A percentile compares a stretch with the other conserved stretches of the same genome.
Evolutionary conservation across 2,329 filamentous ascomycete genomes (phyloP).

Genomic region (Diaporthe longicolla): DNA sequence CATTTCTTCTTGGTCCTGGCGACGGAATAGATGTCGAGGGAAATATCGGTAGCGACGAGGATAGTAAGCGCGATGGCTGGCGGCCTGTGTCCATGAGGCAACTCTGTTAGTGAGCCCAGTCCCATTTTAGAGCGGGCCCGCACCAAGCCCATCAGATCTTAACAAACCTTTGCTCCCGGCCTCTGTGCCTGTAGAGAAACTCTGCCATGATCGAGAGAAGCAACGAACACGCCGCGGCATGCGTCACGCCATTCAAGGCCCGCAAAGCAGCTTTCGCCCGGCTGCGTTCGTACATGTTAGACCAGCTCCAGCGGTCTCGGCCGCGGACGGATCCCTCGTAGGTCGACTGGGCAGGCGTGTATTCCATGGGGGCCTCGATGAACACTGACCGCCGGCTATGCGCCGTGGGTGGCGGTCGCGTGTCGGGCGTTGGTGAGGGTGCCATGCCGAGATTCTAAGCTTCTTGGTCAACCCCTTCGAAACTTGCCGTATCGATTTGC

Average conservation of each 20-base stretch:
- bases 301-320: constrained; percentile 28
- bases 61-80: constrained; percentile 51
- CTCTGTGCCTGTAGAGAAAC: constrained; percentile 30
- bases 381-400: constrained; percentile 46
- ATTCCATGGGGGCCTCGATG: constrained; percentile 48
- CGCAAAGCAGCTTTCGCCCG: constrained; percentile 36
- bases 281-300: constrained; percentile 3
- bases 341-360: constrained; percentile 48
- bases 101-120: constrained; percentile 1
- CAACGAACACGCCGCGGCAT: constrained; percentile 43
- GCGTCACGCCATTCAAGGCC: constrained; percentile 41
- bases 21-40: constrained; percentile 55
- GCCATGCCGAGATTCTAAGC: constrained; percentile 13
- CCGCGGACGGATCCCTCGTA: constrained; percentile 43
- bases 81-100: constrained; percentile 44
- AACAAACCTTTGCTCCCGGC: constrained; percentile 34
- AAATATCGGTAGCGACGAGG: constrained; percentile 52
- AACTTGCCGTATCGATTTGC: constrained; percentile 9
- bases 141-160: constrained; percentile 21
- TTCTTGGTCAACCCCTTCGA: constrained; percentile 10
- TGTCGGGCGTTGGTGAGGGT: constrained; percentile 14
- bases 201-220: constrained; percentile 44
- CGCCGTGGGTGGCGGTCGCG: constrained; percentile 35
- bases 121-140: neutral
- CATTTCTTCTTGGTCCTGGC: constrained; percentile 50